phyloP scores from a whole-genome alignment of 345 rosid species.

The Balakata baccata region DNA sequence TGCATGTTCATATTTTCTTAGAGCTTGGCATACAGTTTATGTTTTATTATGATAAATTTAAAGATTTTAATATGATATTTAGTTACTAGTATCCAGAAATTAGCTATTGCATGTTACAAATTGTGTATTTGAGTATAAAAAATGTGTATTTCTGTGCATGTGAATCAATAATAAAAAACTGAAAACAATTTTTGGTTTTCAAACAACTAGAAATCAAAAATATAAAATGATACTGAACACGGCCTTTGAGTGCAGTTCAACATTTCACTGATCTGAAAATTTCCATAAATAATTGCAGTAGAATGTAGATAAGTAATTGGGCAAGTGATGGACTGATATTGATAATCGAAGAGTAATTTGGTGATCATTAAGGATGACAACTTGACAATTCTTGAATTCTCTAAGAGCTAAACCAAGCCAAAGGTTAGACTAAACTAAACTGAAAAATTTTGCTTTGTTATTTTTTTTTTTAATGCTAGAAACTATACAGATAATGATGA shows the following conservation, averaged over 20 bases:
- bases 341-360: background rate
- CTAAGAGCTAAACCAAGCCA: background rate
- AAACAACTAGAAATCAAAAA: too few relatives aligned
- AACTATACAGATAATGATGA: background rate
- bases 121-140: too few relatives aligned
- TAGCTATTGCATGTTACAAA: too few relatives aligned
- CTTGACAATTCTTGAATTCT: background rate
- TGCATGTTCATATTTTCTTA: too few relatives aligned
- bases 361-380: background rate
- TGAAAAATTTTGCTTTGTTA: background rate
- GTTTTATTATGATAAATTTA: too few relatives aligned
- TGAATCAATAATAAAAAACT: too few relatives aligned
- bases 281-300: background rate
- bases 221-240: too few relatives aligned
- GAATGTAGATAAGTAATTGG: background rate
- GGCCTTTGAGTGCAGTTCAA: background rate
- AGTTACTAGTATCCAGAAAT: too few relatives aligned
- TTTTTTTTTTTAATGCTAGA: background rate
- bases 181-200: too few relatives aligned
- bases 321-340: background rate
- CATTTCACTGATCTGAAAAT: background rate
- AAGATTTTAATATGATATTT: too few relatives aligned
- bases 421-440: background rate
- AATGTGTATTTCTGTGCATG: too few relatives aligned
- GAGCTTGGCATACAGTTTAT: too few relatives aligned